Conservation (phyloP, 2,329 filamentous ascomycete genomes). For the Colletotrichum sp. region DNA sequence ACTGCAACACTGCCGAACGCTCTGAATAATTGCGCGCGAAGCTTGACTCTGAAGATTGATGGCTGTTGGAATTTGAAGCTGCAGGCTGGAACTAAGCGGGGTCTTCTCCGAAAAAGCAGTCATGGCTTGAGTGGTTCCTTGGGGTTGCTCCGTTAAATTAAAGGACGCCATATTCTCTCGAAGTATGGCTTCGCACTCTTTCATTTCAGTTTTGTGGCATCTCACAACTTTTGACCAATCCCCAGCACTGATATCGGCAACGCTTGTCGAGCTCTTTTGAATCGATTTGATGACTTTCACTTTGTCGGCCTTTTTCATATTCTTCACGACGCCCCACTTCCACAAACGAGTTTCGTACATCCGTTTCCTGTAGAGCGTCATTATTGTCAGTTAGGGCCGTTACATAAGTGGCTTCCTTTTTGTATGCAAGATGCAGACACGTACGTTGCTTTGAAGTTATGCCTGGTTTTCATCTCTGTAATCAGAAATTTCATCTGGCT, state of each 20-base stretch:
- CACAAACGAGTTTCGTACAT: not conserved
- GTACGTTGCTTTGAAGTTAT: not conserved
- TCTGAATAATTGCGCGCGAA: fast-evolving
- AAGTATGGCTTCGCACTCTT: not conserved
- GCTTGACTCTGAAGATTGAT: not conserved
- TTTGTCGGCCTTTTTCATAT: not conserved
- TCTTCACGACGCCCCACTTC: not conserved
- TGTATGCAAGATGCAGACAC: not conserved
- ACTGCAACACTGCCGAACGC: not conserved
- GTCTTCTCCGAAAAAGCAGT: not conserved
- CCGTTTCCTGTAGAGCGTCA: not conserved
- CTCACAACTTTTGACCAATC: not conserved
- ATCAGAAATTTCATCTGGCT: not conserved
- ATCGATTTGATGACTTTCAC: not conserved
- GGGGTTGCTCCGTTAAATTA: not conserved
- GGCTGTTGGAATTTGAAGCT: not conserved
- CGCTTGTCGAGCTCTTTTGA: not conserved
- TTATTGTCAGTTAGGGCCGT: fast-evolving
- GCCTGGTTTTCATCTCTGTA: not conserved
- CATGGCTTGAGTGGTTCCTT: not conserved
- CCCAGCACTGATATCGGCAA: fast-evolving
- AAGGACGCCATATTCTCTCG: not conserved
- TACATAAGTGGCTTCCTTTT: fast-evolving
- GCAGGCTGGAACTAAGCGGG: fast-evolving
- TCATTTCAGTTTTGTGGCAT: not conserved